These are phyloP conservation scores for Erysimum pusillum DNA, from an alignment of 441 rosid genomes.

Conservation along the genomic window DNA sequence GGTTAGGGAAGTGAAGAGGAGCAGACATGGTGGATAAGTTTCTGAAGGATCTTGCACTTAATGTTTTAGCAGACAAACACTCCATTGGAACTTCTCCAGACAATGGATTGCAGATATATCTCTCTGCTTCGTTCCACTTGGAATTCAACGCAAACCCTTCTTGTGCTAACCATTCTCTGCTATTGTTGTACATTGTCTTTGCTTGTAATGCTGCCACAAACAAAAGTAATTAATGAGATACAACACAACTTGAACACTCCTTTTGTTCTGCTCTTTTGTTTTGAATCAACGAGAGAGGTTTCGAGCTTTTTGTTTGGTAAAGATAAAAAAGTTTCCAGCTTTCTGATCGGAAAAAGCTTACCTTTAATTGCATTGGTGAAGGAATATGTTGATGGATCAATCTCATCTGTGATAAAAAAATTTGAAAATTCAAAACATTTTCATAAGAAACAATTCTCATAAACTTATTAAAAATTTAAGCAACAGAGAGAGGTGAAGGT, in stretches of 20 bases:
- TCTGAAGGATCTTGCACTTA: conserved; percentile 78
- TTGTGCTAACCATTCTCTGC: conserved; percentile 72
- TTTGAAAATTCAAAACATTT: conserved; percentile 3
- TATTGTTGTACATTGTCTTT: conserved; percentile 61
- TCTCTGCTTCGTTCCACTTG: conserved; percentile 97
- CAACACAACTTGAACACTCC: background rate
- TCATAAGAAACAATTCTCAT: background rate
- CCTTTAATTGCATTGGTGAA: conserved; percentile 89
- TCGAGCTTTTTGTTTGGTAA: no score
- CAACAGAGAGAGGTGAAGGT: background rate
- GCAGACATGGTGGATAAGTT: conserved; percentile 75
- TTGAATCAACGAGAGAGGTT: no score
- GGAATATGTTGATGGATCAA: conserved; percentile 93
- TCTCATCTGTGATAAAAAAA: conserved; percentile 64
- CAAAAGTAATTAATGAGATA: background rate
- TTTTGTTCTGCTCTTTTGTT: no score
- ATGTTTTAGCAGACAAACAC: conserved; percentile 87
- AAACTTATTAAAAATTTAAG: background rate
- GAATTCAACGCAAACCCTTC: conserved; percentile 88
- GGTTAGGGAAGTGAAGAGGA: conserved; percentile 66
- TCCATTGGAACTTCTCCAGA: conserved; percentile 95
- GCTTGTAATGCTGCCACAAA: conserved; percentile 78
- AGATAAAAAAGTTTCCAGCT: background rate
- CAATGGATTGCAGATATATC: conserved; percentile 88
- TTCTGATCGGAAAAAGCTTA: conserved; percentile 9